A percentile compares a stretch with the other conserved stretches of the same genome.
Conservation (phyloP, 2,329 filamentous ascomycete genomes). For the Paracorniculantispora psalliotae region DNA sequence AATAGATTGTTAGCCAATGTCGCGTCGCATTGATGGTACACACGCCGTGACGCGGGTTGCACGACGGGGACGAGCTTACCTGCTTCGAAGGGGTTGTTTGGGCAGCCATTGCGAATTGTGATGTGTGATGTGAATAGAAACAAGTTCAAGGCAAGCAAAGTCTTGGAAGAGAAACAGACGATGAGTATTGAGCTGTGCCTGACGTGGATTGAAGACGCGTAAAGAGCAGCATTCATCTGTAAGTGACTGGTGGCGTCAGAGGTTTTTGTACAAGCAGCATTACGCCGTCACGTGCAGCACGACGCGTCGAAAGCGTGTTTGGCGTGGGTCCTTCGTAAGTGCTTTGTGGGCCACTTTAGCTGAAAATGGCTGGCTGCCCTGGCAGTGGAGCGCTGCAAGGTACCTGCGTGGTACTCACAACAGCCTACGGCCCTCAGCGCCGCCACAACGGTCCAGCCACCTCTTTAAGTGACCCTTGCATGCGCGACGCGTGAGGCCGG, state of each 20-base stretch:
- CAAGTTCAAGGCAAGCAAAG: slow-evolving; percentile 15
- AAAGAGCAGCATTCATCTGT: slow-evolving; percentile 16
- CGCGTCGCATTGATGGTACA: slow-evolving; percentile 1
- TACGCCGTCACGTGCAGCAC: slow-evolving; percentile 33
- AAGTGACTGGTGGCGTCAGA: slow-evolving; percentile 25
- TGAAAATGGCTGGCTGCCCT: slow-evolving; percentile 12
- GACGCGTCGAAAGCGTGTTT: slow-evolving; percentile 33
- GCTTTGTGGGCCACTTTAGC: slow-evolving; percentile 22
- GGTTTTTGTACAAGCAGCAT: slow-evolving; percentile 34
- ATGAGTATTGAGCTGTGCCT: slow-evolving; percentile 19
- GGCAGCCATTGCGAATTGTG: slow-evolving; percentile 60
- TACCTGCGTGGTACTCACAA: slow-evolving; percentile 16
- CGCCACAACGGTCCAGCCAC: slow-evolving; percentile 16
- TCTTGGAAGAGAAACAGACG: slow-evolving; percentile 14
- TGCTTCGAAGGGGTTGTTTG: slow-evolving; percentile 61
- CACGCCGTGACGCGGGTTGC: not conserved
- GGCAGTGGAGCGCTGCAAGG: slow-evolving; percentile 12
- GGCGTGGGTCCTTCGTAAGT: slow-evolving; percentile 13
- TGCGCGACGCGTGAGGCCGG: slow-evolving; percentile 19
- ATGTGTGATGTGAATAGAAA: slow-evolving; percentile 11
- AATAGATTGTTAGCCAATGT: slow-evolving; percentile 28
- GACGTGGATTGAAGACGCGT: slow-evolving; percentile 25
- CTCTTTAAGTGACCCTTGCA: slow-evolving; percentile 6
- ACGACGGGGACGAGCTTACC: slow-evolving; percentile 37
- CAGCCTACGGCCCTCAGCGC: not conserved